phyloP scores from a whole-genome alignment of 208 protist species.

The Herpetomonas samuelpessoai region DNA sequence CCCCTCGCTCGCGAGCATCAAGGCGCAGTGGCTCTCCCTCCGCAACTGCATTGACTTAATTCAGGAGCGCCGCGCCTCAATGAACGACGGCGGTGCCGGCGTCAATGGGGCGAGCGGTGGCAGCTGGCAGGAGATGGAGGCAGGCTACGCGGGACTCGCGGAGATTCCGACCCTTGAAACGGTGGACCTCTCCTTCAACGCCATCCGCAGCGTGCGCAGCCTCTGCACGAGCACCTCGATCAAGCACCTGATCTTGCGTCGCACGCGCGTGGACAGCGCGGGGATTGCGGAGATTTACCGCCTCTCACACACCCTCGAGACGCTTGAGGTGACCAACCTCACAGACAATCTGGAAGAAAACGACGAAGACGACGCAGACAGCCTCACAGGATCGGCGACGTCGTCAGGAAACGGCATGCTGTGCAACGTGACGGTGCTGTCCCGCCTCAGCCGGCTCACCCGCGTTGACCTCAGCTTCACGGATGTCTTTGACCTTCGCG shows the following conservation, averaged over 20 bases:
- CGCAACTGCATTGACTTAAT: constrained; percentile 54
- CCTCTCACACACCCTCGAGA: constrained; percentile 44
- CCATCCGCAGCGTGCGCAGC: constrained; percentile 46
- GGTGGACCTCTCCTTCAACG: constrained; percentile 65
- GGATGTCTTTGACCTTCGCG: constrained; percentile 42
- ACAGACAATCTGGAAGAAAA: constrained; percentile 30
- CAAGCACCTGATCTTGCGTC: constrained; percentile 45
- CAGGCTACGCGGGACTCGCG: constrained; percentile 49
- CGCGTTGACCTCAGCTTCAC: constrained; percentile 48
- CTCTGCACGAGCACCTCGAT: constrained; percentile 61
- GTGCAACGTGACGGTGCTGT: constrained; percentile 28
- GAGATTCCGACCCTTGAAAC: constrained; percentile 58
- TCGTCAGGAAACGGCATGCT: constrained; percentile 40
- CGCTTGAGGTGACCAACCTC: constrained; percentile 53
- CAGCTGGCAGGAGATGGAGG: constrained; percentile 32
- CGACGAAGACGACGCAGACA: constrained; percentile 15
- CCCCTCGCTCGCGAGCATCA: constrained; percentile 40
- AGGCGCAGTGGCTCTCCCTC: constrained; percentile 67
- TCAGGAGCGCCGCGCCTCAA: constrained; percentile 28
- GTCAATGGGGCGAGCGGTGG: neutral
- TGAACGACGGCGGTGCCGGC: constrained; percentile 10
- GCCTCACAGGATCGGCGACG: constrained; percentile 8
- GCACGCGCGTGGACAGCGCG: constrained; percentile 50
- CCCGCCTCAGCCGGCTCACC: constrained; percentile 22
- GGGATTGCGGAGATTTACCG: constrained; percentile 46